Conservation (phyloP, 345 rosid species). For the Syzygium aqueum region DNA sequence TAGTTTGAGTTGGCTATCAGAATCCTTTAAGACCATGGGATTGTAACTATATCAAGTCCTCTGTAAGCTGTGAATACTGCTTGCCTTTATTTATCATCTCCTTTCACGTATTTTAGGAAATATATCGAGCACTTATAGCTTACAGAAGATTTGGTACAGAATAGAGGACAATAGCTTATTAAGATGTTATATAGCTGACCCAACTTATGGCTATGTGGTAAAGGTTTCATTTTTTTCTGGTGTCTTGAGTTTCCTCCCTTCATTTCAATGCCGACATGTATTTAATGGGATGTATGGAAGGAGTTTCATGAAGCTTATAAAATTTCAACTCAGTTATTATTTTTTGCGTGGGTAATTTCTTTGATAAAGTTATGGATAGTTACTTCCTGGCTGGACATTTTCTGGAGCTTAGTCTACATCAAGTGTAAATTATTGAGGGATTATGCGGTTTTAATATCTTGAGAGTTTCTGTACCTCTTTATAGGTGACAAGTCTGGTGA, state of each 20-base stretch:
- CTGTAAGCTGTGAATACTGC: neutral
- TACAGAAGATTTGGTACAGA: neutral
- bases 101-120: neutral
- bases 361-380: neutral
- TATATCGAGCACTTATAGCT: neutral
- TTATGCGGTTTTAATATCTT: neutral
- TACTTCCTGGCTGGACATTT: neutral
- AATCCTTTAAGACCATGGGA: neutral
- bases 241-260: neutral
- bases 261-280: neutral
- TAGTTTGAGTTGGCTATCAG: neutral
- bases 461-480: constrained; percentile 2
- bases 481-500: constrained; percentile 92
- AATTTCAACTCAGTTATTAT: neutral
- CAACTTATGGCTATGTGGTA: neutral
- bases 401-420: neutral
- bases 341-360: neutral
- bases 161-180: neutral
- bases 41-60: neutral
- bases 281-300: neutral
- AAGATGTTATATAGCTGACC: neutral
- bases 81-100: neutral
- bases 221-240: neutral
- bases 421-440: neutral
- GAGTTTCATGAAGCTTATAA: neutral